These are phyloP conservation scores for Ustilago cynodontis DNA, from an alignment of 1,284 basidiomycete genomes.

Conservation along the genomic window DNA sequence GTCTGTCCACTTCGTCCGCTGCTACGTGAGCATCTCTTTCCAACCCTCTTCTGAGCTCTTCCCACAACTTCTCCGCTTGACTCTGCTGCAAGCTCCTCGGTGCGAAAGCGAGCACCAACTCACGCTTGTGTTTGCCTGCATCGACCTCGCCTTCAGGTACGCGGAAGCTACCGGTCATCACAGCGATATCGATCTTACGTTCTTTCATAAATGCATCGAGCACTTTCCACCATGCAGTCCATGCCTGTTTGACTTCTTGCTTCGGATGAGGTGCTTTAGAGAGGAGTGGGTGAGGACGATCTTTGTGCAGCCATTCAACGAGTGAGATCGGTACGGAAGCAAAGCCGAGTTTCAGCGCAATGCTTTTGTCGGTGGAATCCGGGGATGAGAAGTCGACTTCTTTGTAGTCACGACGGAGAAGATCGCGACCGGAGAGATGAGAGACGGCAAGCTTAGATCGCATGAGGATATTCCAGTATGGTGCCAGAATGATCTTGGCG, in stretches of 20 bases:
- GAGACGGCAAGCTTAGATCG: conserved; percentile 79
- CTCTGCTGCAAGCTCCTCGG: conserved; percentile 18
- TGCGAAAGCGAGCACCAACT: conserved; percentile 53
- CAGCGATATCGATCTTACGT: conserved; percentile 51
- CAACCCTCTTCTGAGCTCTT: conserved; percentile 28
- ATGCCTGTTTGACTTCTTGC: conserved; percentile 42
- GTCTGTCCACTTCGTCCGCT: conserved; percentile 17
- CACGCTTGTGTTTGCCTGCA: conserved; percentile 58
- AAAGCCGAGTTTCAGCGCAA: conserved; percentile 49
- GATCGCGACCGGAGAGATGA: conserved; percentile 79
- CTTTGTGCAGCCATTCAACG: conserved; percentile 57
- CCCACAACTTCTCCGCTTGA: conserved; percentile 34
- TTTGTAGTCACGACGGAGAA: conserved; percentile 92
- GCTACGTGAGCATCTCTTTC: conserved; percentile 31
- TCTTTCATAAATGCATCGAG: conserved; percentile 55
- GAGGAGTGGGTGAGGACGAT: conserved; percentile 18
- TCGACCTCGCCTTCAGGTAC: conserved; percentile 43
- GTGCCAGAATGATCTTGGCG: conserved; percentile 55
- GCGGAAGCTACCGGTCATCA: conserved; percentile 57
- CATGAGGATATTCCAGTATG: conserved; percentile 74
- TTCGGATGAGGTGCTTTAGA: conserved; percentile 25
- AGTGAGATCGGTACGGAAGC: conserved; percentile 58
- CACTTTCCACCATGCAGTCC: conserved; percentile 57
- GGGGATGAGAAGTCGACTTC: conserved; percentile 60
- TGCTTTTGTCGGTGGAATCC: neutral